These are phyloP conservation scores for Backusella psychrophila DNA, from an alignment of 192 early-diverging fungal species.

Conservation along the genomic window DNA sequence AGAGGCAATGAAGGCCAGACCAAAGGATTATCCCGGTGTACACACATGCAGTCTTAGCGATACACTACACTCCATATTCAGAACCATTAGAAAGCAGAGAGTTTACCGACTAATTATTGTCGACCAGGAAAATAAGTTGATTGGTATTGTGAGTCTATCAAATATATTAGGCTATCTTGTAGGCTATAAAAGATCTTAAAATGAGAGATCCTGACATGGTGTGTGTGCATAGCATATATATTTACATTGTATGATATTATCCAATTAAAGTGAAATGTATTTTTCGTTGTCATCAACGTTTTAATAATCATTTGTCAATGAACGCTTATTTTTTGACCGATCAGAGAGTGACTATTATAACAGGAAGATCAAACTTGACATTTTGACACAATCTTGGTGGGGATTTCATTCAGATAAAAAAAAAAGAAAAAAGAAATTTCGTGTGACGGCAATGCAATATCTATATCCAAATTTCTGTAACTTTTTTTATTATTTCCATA, in stretches of 20 bases:
- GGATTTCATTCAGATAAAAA: too few species aligned
- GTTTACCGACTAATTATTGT: slow-evolving; percentile 93
- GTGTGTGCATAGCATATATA: not conserved
- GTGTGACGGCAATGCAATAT: too few species aligned
- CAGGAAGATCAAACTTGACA: too few species aligned
- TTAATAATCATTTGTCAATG: not conserved
- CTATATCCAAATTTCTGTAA: too few species aligned
- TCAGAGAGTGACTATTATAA: not conserved
- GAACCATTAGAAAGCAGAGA: slow-evolving; percentile 80
- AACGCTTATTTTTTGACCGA: not conserved
- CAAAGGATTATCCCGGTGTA: slow-evolving; percentile 93
- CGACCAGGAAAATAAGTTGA: slow-evolving; percentile 73
- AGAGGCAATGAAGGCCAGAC: slow-evolving; percentile 77
- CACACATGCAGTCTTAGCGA: slow-evolving; percentile 88
- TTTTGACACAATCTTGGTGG: too few species aligned
- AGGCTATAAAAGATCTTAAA: slow-evolving; percentile 26
- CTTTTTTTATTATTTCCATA: too few species aligned
- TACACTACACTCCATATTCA: slow-evolving; percentile 85
- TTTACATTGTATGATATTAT: not conserved
- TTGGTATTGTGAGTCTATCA: slow-evolving; percentile 83
- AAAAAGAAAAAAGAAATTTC: too few species aligned
- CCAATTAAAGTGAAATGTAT: not conserved
- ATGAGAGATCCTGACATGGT: not conserved
- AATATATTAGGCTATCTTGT: slow-evolving; percentile 74
- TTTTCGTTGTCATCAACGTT: not conserved